phyloP scores from a whole-genome alignment of 257 asterid species.

The Verbena officinalis region DNA sequence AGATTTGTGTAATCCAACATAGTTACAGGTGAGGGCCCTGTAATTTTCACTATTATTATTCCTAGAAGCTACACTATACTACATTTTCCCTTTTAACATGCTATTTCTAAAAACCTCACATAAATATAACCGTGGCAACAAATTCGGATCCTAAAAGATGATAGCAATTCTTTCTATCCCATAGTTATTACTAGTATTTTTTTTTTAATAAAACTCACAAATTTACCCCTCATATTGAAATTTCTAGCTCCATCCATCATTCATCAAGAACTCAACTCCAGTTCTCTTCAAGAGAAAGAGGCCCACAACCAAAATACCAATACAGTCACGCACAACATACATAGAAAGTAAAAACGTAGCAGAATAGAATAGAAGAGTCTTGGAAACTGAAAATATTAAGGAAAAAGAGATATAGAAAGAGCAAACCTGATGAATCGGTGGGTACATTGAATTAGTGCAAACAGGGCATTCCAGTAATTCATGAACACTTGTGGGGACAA shows the following conservation, averaged over 20 bases:
- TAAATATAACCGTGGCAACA: neutral
- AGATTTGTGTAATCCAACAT: no score
- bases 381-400: neutral
- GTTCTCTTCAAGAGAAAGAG: neutral
- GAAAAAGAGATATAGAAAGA: slow-evolving; percentile 2
- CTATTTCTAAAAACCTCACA: neutral
- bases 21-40: no score
- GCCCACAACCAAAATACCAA: slow-evolving; percentile 11
- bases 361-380: neutral
- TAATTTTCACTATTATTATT: neutral
- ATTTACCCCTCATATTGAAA: no score
- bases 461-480: slow-evolving; percentile 95
- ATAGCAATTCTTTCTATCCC: neutral
- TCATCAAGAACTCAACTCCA: slow-evolving; percentile 14
- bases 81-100: neutral
- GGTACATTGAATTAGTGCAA: slow-evolving; percentile 91
- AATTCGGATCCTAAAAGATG: neutral
- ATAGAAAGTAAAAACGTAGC: neutral
- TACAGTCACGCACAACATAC: neutral
- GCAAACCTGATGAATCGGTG: slow-evolving; percentile 86
- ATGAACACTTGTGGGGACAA: slow-evolving; percentile 72
- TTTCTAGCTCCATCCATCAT: neutral
- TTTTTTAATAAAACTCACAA: no score
- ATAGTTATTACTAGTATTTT: neutral
- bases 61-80: neutral